phyloP scores from a whole-genome alignment of 2,329 filamentous ascomycete genomes.

The Exophiala oligosperma region DNA sequence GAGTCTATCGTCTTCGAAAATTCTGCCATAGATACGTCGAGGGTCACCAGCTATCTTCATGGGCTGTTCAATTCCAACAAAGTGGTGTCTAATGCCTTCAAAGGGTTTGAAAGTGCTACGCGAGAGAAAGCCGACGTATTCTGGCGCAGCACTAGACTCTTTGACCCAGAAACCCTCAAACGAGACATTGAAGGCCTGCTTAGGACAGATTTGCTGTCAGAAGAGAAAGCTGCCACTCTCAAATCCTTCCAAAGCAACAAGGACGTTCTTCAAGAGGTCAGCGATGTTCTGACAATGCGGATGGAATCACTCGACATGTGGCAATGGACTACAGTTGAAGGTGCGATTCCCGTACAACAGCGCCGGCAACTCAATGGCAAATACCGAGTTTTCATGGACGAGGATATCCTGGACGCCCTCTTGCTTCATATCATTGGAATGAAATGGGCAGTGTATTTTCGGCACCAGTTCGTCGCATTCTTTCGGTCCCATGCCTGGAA shows the following conservation, averaged over 20 bases:
- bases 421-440: conserved; percentile 57
- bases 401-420: conserved; percentile 58
- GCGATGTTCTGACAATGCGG: conserved; percentile 59
- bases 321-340: conserved; percentile 47
- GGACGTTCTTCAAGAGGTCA: conserved; percentile 53
- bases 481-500: conserved; percentile 45
- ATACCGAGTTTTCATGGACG: conserved; percentile 61
- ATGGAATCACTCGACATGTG: conserved; percentile 53
- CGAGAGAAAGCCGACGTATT: conserved; percentile 38
- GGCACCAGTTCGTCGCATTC: conserved; percentile 40
- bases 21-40: conserved; percentile 45
- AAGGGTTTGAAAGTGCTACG: conserved; percentile 42
- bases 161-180: conserved; percentile 44
- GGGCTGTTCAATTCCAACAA: conserved; percentile 50
- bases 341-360: conserved; percentile 47
- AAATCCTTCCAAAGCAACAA: conserved; percentile 53
- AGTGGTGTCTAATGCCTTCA: conserved; percentile 44
- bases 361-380: conserved; percentile 57
- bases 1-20: conserved; percentile 57
- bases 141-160: conserved; percentile 35
- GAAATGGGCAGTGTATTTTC: conserved; percentile 52
- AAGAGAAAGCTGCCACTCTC: conserved; percentile 52
- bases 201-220: conserved; percentile 51
- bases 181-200: conserved; percentile 52
- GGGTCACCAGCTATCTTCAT: conserved; percentile 53